Base-by-base conservation (phyloP, 768 basidiomycete genomes). In the Russula sp. region DNA sequence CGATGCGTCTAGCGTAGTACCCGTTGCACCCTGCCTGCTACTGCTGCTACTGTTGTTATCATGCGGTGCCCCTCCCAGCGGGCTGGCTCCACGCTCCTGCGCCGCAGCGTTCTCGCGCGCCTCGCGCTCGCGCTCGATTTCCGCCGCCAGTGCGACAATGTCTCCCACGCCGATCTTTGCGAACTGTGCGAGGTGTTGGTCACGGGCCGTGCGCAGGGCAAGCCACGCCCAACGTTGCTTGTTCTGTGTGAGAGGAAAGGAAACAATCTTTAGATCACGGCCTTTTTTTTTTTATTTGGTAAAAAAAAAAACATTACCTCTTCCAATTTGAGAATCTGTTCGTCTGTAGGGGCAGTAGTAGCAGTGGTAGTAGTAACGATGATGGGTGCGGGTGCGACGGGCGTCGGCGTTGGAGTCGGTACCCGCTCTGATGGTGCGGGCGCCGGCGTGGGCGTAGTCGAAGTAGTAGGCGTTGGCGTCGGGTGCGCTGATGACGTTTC, bases 101-200 rank as follows among this genome's bases (percentile, higher is more conserved):
- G 65, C 68, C 14, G 68, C 69, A 5, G 70, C 72, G 66, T 73
- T 70, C 64, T 49, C 62, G 34, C 67, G 48, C 71, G 71, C 65
- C 71, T 76, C 65, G 73, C 78, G 51, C 72, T 71, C 61, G 68
- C 50, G 73, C 73, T 65, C 73, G 22, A 74, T 73, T 62, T 70
- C 72, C 35, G 70, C 69, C n/a, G 68, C 70, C 36, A 75, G 69
- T 36, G 64, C 60, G 7, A 69, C 49, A 63, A 94, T 75, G 63
- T 93, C 89, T 8, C 88, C 90, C 7, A 83, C 84, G 18, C 88
- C 89, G 63, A 92, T 91, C 75, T 83, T 87, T n/a, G 84, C 81
- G 65, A 93, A 93, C 66, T 90, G 84, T 64, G 85, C 82, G 43
- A 92, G 71, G 71, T 92, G 76, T 61, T 80, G 79, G 66, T 89